Evolutionary conservation across 1,284 basidiomycete species (phyloP), one percentile per base, ranked within the genome.

Genomic region (Amylostereum areolatum): DNA sequence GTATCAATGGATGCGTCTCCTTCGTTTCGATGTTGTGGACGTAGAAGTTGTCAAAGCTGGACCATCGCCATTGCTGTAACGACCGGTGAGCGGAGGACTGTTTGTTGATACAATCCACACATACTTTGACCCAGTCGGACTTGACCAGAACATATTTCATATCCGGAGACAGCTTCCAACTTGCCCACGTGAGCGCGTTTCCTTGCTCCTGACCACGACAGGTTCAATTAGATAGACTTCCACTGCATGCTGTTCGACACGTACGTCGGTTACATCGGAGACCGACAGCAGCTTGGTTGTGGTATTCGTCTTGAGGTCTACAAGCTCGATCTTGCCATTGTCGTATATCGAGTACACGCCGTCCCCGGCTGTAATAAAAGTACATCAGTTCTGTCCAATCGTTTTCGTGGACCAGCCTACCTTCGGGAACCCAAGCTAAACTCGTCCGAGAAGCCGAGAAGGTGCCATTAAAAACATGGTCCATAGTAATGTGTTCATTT

Each of bases 401-500:
- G 35, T 34, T 18, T 2, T 31, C 43, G 39, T 41, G 29, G 9
- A 41, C 11, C 11, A 12, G 57, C 76, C 31, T 52, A 90, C 93
- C 92, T 78, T 95, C 92, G 9, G 84, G 81, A 30, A 97, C 84
- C 94, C 94, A 97, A 43, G 81, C 72, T 30, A 95, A 65, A 30
- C 60, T 59, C 41, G 73, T 71, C 9, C 60, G 62, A 3, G 74
- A 58, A 2, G 74, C 65, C 8, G 46, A 54, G 61, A 96, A 97
- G 0, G 92, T 96, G 3, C 91, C 91, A 60, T 95, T 94, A 68
- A 92, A 92, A 43, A 95, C 68, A 63, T 93, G 85, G 59, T 96
- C 90, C 76, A 97, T 81, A 1, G 85, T 86, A 44, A 96, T 74
- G 57, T 81, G 88, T 56, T 72, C 74, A 31, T 67, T 74, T 1